Base-by-base conservation (phyloP, 1,139 yeast genomes). In the Yamadazyma dendronema region DNA sequence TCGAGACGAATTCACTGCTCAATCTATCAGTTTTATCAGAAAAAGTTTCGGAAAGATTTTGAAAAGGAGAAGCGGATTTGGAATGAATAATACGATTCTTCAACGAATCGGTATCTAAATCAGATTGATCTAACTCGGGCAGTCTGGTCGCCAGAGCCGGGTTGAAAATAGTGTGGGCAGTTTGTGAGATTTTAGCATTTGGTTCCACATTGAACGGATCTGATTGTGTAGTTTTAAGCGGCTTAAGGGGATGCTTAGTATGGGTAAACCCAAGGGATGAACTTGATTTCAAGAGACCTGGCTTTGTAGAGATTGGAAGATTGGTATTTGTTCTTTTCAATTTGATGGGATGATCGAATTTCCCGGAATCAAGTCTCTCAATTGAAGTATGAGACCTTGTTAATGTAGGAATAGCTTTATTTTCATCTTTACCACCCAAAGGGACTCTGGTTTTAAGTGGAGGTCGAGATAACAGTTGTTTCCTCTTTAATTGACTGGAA, bases 351-450 rank as follows among this genome's bases (percentile, higher is more conserved):
- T 19, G 9, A 19, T 19, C 22, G 8, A 19, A 19, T 19, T 19
- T 19, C 22, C 22, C 22, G 11, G n/a, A 8, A 13, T 32, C 30
- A 4, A 32, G 13, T 12, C 34, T 17, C 16, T 47, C 50, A 22
- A 64, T 41, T 14, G 59, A 50, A 10, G 71, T 55, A 35, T 63
- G 61, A 3, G 74, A 66, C 40, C 72, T 53, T 35, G 54, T 61
- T 41, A 68, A 54, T 3, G 53, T 35, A 2, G 67, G 62, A n/a
- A 54, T 36, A 24, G 45, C 44, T 21, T 48, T 48, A 48, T 74
- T 74, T 37, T 59, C 66, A 48, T 70, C 73, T 47, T 74, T 74
- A 2, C 78, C 78, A 3, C 77, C 77, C 40, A 74, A 61, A 0
- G 80, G 79, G 1, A 73, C 59, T 46, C 79, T 54, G 13, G 22